Evolutionary conservation across 495 filamentous ascomycete genomes (phyloP).

Genomic region (Xylaria venustula): DNA sequence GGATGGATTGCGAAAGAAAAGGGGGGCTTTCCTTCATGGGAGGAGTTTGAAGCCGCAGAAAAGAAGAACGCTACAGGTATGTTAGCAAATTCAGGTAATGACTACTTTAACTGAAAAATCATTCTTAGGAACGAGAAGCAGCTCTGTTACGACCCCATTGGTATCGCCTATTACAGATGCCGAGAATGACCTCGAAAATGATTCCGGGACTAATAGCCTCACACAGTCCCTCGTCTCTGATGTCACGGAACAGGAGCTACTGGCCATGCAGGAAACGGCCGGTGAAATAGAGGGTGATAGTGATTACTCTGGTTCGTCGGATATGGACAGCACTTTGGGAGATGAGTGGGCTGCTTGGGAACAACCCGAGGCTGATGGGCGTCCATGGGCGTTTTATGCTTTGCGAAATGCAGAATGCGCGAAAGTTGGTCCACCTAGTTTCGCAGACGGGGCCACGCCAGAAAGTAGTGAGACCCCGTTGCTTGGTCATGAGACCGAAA

Average conservation of each 20-base stretch:
- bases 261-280: constrained; percentile 12
- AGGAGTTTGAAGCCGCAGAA: constrained; percentile 18
- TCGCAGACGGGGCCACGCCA: not conserved
- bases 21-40: constrained; percentile 24
- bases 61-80: constrained; percentile 4
- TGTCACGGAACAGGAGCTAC: constrained; percentile 17
- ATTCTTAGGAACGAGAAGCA: not conserved
- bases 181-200: not conserved
- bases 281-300: constrained; percentile 25
- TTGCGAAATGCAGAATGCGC: constrained; percentile 13
- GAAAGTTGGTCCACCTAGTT: not conserved
- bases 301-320: constrained; percentile 23
- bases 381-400: constrained; percentile 24
- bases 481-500: not conserved
- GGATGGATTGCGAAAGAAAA: constrained; percentile 29
- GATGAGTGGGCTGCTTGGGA: constrained; percentile 17
- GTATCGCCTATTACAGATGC: constrained; percentile 12
- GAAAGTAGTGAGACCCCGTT: not conserved
- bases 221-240: not conserved
- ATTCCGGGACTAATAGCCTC: constrained; percentile 2
- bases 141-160: not conserved
- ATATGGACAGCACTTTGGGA: constrained; percentile 5
- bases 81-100: not conserved
- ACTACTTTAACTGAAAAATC: not conserved
- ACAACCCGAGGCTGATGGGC: not conserved